phyloP scores from a whole-genome alignment of 2,329 filamentous ascomycete genomes.

The Fonsecaea monophora region DNA sequence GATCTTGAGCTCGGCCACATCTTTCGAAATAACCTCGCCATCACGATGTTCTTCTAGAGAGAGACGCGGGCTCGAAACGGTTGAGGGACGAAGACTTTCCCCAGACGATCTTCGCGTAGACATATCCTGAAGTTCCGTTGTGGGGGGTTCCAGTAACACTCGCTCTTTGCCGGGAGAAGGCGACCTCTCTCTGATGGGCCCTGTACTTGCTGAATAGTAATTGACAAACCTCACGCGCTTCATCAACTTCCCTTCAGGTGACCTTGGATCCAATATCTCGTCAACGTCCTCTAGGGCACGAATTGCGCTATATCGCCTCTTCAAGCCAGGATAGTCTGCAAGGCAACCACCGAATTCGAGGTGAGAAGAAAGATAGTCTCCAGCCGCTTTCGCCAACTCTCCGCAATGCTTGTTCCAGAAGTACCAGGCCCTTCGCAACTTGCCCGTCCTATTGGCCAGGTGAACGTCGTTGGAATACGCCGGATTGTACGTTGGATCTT shows the following conservation, averaged over 20 bases:
- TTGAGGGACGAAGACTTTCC: conserved; percentile 22
- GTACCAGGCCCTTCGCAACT: conserved; percentile 68
- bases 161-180: conserved; percentile 5
- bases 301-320: conserved; percentile 71
- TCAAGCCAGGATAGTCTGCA: conserved; percentile 75
- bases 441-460: conserved; percentile 71
- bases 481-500: conserved; percentile 73
- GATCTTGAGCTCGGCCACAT: conserved; percentile 41
- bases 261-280: conserved; percentile 53
- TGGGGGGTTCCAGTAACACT: conserved; percentile 14
- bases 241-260: conserved; percentile 42
- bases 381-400: conserved; percentile 72
- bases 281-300: conserved; percentile 75
- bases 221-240: conserved; percentile 77
- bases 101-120: conserved; percentile 11
- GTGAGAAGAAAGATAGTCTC: conserved; percentile 77
- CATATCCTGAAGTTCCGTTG: conserved; percentile 5
- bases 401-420: conserved; percentile 84
- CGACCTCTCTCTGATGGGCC: conserved; percentile 64
- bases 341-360: conserved; percentile 83
- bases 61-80: conserved; percentile 49
- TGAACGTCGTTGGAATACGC: conserved; percentile 76
- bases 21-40: conserved; percentile 44
- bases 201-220: conserved; percentile 87
- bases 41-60: conserved; percentile 57